Evolutionary conservation across 106 monocot species (phyloP), one percentile per base, ranked within the genome.

Genomic region (Dioscorea dumetorum): DNA sequence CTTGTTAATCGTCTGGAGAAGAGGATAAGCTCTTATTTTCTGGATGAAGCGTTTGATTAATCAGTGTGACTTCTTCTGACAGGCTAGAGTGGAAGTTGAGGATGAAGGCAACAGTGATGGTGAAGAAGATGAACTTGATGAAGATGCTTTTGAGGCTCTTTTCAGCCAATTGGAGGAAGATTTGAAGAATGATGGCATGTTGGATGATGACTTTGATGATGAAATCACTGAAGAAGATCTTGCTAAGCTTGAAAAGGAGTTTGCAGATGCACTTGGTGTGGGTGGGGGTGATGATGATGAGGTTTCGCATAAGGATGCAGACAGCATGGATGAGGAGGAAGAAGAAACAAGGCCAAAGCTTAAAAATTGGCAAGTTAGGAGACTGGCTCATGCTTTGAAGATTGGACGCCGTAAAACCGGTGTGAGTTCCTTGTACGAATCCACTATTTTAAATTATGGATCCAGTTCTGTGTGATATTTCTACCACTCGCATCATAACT

Each of bases 81-180:
- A 88, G 90, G 83, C 24, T 72, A 57, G 59, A 72, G 14, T 51
- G 49, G 67, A 71, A 60, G 53, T 61, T 31, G 79, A n/a, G n/a
- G n/a, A 76, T 60, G 77, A 78, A 13, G 71, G 32, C 12, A 82
- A 64, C 23, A 77, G 74, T 60, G 77, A 78, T 17, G 68, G 32
- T 16, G 84, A 67, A 21, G 79, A 68, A 48, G 76, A 76, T 67
- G 79, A 79, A 23, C 62, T 77, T 60, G 91, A 89, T 74, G 86
- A 92, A 74, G 92, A 87, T 84, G 95, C 88, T 49, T 70, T 97
- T 74, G 92, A 97, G 76, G 84, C 88, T 13, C 92, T 97, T 60
- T 97, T 92, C 69, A 74, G 49, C 57, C 82, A 71, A 64, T 82
- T 97, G 13, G 97, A 97, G 59, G 88, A 92, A 68, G 97, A 97